Base-by-base conservation (phyloP, 2,329 filamentous ascomycete genomes). In the Shiraia sp. region DNA sequence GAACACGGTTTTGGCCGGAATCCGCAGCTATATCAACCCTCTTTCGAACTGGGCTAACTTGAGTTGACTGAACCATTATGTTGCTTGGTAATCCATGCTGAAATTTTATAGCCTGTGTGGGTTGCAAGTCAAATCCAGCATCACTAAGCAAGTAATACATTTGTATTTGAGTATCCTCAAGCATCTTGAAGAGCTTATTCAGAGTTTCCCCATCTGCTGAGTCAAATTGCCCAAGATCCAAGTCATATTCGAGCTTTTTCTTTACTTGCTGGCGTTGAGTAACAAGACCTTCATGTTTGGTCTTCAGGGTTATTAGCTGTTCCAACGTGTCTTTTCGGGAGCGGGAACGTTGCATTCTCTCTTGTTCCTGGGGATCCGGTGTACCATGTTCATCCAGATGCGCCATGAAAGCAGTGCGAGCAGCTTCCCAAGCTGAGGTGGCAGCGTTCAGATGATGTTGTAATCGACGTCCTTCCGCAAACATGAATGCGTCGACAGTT, bases 51-150 rank as follows among this genome's bases (percentile, higher is more conserved):
- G 62, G 59, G 12, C 55, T 59, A 6, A 50, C 46, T 38, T 68
- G 66, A 9, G 65, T 69, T 2, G 65, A 65, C 28, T 60, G 45
- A 12, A 69, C 51, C 4, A 66, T 51, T 15, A 68, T 49, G 1
- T 51, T 45, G 22, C 45, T 47, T 13, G 36, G 33, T 10, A 47
- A 29, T 17, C 37, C 39, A 17, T 38, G 12, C 32, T 56, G 51
- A 25, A 24, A 19, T 17, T 53, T 56, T 8, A 42, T 24, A 3
- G 31, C 24, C 14, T 36, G n/a, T 10, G 46, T 40, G 13, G 40
- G n/a, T 32, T 54, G 57, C 13, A 49, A 45, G 19, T 56, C 45
- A 29, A 69, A 51, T 6, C 56, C 59, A 10, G 65, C 63, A 4
- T 44, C 29, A 12, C 52, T 51, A 12, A 70, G 42, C 2, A 55